phyloP scores from a whole-genome alignment of 495 filamentous ascomycete genomes.

The Xylaria bambusicola region DNA sequence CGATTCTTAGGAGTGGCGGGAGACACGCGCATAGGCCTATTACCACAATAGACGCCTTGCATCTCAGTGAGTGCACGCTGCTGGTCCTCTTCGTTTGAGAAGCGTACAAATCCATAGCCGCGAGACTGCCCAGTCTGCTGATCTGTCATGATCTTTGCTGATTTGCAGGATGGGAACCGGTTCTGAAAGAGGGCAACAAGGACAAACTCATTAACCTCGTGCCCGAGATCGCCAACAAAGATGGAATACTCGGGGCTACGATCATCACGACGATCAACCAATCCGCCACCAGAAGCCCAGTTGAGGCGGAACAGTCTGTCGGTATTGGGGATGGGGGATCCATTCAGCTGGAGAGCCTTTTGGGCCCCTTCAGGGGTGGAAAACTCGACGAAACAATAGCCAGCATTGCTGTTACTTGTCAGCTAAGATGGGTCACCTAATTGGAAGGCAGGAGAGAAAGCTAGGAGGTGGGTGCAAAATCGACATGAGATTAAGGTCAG shows the following conservation, averaged over 20 bases:
- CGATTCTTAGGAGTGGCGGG: constrained; percentile 93
- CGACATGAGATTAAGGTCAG: neutral
- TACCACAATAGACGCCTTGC: constrained; percentile 99
- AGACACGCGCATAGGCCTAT: constrained; percentile 97
- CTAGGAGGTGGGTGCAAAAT: neutral
- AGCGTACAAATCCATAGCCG: constrained; percentile 97
- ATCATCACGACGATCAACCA: constrained; percentile 93
- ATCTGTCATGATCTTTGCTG: constrained; percentile 99
- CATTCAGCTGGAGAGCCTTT: constrained; percentile 88
- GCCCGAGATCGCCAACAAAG: constrained; percentile 96
- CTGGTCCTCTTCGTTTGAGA: constrained; percentile 91
- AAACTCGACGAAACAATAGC: constrained; percentile 99
- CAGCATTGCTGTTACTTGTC: constrained; percentile 76
- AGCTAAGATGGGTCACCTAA: constrained; percentile 6
- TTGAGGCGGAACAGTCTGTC: constrained; percentile 97
- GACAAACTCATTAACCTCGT: constrained; percentile 98
- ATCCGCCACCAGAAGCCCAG: constrained; percentile 95
- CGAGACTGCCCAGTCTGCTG: constrained; percentile 97
- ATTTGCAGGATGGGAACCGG: constrained; percentile 96
- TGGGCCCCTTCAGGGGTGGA: constrained; percentile 76
- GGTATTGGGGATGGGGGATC: constrained; percentile 89
- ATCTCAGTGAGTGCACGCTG: constrained; percentile 94
- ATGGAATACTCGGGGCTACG: constrained; percentile 95
- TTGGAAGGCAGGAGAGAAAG: neutral
- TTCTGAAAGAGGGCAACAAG: constrained; percentile 95